A percentile compares a stretch with the other conserved stretches of the same genome.
phyloP scores from a whole-genome alignment of 1,139 yeast species.

The Eremothecium coryli region DNA sequence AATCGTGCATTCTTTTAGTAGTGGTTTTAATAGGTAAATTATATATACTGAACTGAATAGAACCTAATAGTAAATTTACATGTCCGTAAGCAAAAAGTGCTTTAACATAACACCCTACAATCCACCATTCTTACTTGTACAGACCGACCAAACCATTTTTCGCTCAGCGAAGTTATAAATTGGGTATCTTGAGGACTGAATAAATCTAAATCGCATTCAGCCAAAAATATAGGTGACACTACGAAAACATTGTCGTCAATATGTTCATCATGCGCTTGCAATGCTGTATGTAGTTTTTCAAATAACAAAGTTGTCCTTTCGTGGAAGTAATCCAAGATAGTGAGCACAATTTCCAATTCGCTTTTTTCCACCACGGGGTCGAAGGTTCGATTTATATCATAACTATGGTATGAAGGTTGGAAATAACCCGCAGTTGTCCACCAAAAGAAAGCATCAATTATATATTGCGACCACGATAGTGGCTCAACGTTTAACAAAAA shows the following conservation, averaged over 20 bases:
- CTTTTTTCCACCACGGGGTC: conserved; percentile 21
- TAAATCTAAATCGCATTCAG: conserved; percentile 23
- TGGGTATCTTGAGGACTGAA: conserved; percentile 25
- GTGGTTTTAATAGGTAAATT: too few species aligned
- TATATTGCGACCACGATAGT: conserved; percentile 51
- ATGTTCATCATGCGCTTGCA: conserved; percentile 12
- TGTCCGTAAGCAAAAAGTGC: neutral
- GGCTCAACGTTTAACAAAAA: conserved; percentile 33
- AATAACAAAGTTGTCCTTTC: conserved; percentile 16
- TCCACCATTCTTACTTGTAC: conserved; percentile 11
- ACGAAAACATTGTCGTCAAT: conserved; percentile 11
- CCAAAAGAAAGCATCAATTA: conserved; percentile 71
- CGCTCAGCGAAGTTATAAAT: conserved; percentile 17
- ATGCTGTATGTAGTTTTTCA: conserved; percentile 12
- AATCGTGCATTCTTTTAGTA: too few species aligned
- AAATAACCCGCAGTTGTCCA: conserved; percentile 79
- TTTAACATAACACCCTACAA: conserved; percentile 5
- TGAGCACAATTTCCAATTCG: conserved; percentile 26
- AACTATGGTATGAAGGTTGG: conserved; percentile 31
- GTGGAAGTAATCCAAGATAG: conserved; percentile 26
- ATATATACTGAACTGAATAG: too few species aligned
- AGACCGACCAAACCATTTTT: conserved; percentile 20
- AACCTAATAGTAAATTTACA: too few species aligned
- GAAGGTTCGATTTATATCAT: neutral
- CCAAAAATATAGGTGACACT: conserved; percentile 16